phyloP scores from a whole-genome alignment of 2,329 filamentous ascomycete genomes.

The Sclerotiophoma versabilis region DNA sequence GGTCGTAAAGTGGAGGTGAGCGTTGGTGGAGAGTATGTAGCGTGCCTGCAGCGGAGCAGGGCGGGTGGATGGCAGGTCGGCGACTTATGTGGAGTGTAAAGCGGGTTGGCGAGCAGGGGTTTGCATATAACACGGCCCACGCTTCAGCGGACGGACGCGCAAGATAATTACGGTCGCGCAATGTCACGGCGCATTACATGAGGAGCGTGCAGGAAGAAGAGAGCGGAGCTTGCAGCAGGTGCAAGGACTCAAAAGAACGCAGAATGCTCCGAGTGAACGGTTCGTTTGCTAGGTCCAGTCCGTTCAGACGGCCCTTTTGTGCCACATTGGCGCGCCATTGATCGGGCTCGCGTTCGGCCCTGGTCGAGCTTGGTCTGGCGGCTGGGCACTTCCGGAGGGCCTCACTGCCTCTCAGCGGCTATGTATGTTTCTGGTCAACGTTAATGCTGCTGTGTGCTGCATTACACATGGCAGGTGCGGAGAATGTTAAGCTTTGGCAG shows the following conservation, averaged over 20 bases:
- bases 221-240: conserved; percentile 24
- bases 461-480: not conserved
- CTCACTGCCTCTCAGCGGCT: conserved; percentile 1
- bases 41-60: conserved; percentile 20
- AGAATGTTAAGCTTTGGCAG: not conserved
- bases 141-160: conserved; percentile 31
- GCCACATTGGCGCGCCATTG: conserved; percentile 24
- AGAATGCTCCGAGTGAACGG: conserved; percentile 29
- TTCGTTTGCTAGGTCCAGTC: conserved; percentile 22
- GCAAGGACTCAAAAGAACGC: conserved; percentile 24
- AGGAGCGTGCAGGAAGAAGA: conserved; percentile 23
- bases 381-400: not conserved
- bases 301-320: conserved; percentile 21
- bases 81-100: conserved; percentile 34
- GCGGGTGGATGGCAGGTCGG: conserved; percentile 15
- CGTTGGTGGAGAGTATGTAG: conserved; percentile 13
- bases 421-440: not conserved
- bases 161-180: conserved; percentile 34
- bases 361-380: conserved; percentile 12
- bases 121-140: conserved; percentile 28
- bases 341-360: conserved; percentile 24
- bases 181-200: conserved; percentile 38
- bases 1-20: conserved; percentile 14
- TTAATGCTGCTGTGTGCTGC: not conserved
- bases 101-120: conserved; percentile 36